A percentile compares a stretch with the other conserved stretches of the same genome.
These are phyloP conservation scores for Rhizomucor pusillus DNA, from an alignment of 371 early-diverging fungal genomes.

Conservation along the genomic window DNA sequence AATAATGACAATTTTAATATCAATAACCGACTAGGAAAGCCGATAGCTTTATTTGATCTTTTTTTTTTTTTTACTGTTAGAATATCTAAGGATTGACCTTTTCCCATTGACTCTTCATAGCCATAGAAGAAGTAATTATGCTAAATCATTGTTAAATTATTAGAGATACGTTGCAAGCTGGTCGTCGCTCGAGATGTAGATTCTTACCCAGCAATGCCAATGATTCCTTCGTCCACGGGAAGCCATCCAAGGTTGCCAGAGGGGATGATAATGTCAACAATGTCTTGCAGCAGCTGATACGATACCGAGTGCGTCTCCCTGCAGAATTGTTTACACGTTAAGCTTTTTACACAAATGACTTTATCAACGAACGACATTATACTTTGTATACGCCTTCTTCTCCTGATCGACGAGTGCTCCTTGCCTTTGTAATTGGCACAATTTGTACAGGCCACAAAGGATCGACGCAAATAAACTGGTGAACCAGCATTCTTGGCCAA, in stretches of 20 bases:
- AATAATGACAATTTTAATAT: too few species aligned
- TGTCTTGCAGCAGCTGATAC: conserved; percentile 56
- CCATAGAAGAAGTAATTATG: conserved; percentile 50
- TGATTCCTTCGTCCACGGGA: conserved; percentile 54
- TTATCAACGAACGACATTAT: too few species aligned
- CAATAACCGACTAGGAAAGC: too few species aligned
- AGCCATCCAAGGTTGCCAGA: conserved; percentile 51
- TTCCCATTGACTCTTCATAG: conserved; percentile 46
- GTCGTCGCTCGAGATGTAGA: too few species aligned
- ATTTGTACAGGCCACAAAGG: conserved; percentile 55
- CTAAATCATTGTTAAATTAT: conserved; percentile 14
- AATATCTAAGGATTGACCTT: conserved; percentile 16
- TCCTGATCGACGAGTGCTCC: conserved; percentile 5
- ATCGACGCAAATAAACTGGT: conserved; percentile 58
- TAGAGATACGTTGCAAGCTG: too few species aligned
- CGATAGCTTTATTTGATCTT: neutral
- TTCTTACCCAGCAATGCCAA: conserved; percentile 62
- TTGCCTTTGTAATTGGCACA: conserved; percentile 40
- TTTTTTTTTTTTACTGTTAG: conserved; percentile 1
- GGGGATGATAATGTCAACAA: conserved; percentile 60
- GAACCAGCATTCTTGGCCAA: conserved; percentile 63
- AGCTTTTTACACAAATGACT: too few species aligned
- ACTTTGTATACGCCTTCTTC: neutral
- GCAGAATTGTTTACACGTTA: conserved; percentile 1
- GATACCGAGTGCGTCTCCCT: conserved; percentile 38